These are phyloP conservation scores for Orbilia ellipsospora DNA, from an alignment of 2,329 filamentous ascomycete genomes.

Conservation along the genomic window DNA sequence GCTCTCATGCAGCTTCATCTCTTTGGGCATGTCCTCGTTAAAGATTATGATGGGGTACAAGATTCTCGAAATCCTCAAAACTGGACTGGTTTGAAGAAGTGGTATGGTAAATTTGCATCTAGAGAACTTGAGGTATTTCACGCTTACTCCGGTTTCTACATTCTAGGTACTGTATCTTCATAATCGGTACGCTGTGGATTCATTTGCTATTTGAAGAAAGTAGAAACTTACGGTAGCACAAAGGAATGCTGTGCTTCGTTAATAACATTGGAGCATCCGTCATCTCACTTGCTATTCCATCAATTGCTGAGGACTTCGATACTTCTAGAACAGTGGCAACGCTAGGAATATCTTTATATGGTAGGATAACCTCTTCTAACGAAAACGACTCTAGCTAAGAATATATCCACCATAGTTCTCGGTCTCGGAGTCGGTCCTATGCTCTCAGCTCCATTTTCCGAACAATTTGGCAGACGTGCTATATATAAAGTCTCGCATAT, in stretches of 20 bases:
- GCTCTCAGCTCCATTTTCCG: conserved; percentile 20
- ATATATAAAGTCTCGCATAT: conserved; percentile 31
- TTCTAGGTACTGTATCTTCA: conserved; percentile 30
- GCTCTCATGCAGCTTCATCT: conserved; percentile 9
- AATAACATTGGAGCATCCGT: conserved; percentile 37
- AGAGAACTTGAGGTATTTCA: background rate
- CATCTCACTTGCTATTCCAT: conserved; percentile 25
- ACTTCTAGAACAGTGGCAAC: conserved; percentile 9
- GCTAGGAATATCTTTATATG: conserved; percentile 27
- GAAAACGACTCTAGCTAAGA: background rate
- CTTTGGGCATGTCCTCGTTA: conserved; percentile 1
- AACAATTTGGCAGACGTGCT: conserved; percentile 20
- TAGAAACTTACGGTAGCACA: background rate
- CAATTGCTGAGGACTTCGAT: conserved; percentile 12
- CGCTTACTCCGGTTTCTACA: background rate
- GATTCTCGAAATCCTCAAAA: conserved; percentile 14
- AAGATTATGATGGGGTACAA: conserved; percentile 13
- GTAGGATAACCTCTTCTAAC: background rate
- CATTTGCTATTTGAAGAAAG: background rate
- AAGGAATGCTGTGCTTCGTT: conserved; percentile 30
- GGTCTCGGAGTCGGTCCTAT: conserved; percentile 33
- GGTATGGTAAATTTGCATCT: conserved; percentile 5
- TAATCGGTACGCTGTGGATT: background rate
- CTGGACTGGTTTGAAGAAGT: conserved; percentile 2
- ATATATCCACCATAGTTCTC: conserved; percentile 7